Evolutionary conservation across 2,329 filamentous ascomycete genomes (phyloP).

Genomic region (Trichoderma endophyticum): DNA sequence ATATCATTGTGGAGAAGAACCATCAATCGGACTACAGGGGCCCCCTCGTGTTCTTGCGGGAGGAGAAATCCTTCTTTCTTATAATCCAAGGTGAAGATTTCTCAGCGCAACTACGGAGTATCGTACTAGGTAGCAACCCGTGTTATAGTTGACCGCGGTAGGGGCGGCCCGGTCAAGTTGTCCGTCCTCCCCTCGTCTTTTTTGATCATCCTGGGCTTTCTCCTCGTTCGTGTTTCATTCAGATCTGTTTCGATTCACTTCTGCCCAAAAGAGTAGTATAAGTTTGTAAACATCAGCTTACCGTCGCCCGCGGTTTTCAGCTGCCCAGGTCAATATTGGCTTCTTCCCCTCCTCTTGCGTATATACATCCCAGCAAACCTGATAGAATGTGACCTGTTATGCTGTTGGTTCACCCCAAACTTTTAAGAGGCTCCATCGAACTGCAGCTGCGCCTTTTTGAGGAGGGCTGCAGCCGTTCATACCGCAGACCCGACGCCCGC

Average conservation of each 20-base stretch:
- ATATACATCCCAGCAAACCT: not conserved
- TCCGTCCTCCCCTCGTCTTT: not conserved
- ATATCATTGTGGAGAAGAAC: slow-evolving; percentile 14
- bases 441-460: slow-evolving; percentile 17
- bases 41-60: slow-evolving; percentile 7
- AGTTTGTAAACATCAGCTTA: slow-evolving; percentile 4
- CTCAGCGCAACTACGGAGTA: not conserved
- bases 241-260: not conserved
- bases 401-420: not conserved
- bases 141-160: not conserved
- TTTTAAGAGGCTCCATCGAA: slow-evolving; percentile 4
- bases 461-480: not conserved
- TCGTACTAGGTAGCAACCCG: not conserved
- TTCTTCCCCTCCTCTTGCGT: not conserved
- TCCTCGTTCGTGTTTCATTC: not conserved
- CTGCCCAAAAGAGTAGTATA: not conserved
- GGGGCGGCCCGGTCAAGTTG: not conserved
- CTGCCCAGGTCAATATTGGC: not conserved
- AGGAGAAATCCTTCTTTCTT: not conserved
- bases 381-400: slow-evolving; percentile 13
- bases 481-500: not conserved
- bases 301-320: not conserved
- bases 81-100: not conserved
- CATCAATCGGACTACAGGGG: slow-evolving; percentile 3
- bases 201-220: not conserved